Percentiles rank a stretch among this genome's conserved stretches.
These are phyloP conservation scores for Gardenia jasminoides DNA, from an alignment of 257 asterid species.

Conservation along the genomic window DNA sequence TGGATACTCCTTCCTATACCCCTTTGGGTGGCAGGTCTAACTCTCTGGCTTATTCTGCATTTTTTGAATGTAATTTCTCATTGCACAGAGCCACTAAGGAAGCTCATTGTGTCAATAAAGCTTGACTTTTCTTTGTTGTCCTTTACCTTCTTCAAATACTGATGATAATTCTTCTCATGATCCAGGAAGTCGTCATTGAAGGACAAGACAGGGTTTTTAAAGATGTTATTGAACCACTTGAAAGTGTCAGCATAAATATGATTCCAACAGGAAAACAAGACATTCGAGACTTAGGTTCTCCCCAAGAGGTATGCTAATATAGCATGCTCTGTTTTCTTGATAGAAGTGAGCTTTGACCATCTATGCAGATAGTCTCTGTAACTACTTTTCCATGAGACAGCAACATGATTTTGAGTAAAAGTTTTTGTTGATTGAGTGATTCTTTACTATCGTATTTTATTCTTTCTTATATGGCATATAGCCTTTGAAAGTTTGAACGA, in stretches of 20 bases:
- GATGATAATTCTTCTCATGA: constrained; percentile 7
- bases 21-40: constrained; percentile 93
- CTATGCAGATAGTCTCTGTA: not conserved
- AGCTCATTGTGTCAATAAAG: not conserved
- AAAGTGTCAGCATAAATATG: constrained; percentile 78
- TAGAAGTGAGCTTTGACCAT: not conserved
- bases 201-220: constrained; percentile 96
- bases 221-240: constrained; percentile 95
- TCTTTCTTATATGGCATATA: not conserved
- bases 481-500: not conserved
- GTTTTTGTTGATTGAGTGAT: no score
- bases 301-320: constrained; percentile 60
- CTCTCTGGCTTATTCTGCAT: constrained; percentile 15
- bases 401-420: no score
- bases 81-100: not conserved
- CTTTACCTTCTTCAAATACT: constrained; percentile 7
- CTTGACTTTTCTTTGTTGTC: not conserved
- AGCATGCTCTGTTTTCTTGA: not conserved
- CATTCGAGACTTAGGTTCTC: constrained; percentile 85
- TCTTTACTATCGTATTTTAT: not conserved
- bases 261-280: constrained; percentile 76
- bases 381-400: not conserved
- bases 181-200: constrained; percentile 80
- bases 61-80: not conserved
- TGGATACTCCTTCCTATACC: constrained; percentile 74